Evolutionary conservation across 768 basidiomycete genomes (phyloP).

Genomic region (Myochromella boudieri): DNA sequence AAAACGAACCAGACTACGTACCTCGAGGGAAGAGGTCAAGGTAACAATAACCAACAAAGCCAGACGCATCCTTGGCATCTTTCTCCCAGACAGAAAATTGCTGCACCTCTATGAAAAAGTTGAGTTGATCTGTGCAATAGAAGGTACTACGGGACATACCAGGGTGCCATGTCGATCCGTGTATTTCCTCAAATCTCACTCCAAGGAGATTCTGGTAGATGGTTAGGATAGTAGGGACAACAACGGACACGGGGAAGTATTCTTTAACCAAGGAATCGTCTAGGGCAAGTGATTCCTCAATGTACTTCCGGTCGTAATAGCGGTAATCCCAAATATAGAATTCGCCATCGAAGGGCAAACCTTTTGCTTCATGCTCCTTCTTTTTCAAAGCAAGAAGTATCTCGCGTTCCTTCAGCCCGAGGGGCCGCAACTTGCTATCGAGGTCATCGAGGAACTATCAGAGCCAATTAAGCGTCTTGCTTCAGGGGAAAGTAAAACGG

Average conservation of each 20-base stretch:
- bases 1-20: slow-evolving; percentile 27
- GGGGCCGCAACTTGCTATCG: slow-evolving; percentile 67
- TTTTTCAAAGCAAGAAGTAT: slow-evolving; percentile 73
- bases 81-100: slow-evolving; percentile 86
- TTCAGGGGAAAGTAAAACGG: slow-evolving; percentile 2
- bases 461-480: no score
- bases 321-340: slow-evolving; percentile 88
- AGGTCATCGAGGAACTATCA: slow-evolving; percentile 81
- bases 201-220: slow-evolving; percentile 85
- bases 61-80: slow-evolving; percentile 65
- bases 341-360: slow-evolving; percentile 64
- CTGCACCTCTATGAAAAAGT: slow-evolving; percentile 60
- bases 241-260: slow-evolving; percentile 84
- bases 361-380: slow-evolving; percentile 63
- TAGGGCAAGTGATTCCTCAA: slow-evolving; percentile 65
- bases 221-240: slow-evolving; percentile 77
- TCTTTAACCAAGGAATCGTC: slow-evolving; percentile 83
- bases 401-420: slow-evolving; percentile 66
- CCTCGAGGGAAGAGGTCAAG: slow-evolving; percentile 87
- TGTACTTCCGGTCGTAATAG: slow-evolving; percentile 65
- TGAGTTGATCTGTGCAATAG: neutral
- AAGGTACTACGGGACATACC: slow-evolving; percentile 38
- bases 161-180: slow-evolving; percentile 75
- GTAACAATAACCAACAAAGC: slow-evolving; percentile 83
- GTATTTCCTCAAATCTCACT: slow-evolving; percentile 67